phyloP scores from a whole-genome alignment of 371 early-diverging fungal species.

The Mortierella sp. region DNA sequence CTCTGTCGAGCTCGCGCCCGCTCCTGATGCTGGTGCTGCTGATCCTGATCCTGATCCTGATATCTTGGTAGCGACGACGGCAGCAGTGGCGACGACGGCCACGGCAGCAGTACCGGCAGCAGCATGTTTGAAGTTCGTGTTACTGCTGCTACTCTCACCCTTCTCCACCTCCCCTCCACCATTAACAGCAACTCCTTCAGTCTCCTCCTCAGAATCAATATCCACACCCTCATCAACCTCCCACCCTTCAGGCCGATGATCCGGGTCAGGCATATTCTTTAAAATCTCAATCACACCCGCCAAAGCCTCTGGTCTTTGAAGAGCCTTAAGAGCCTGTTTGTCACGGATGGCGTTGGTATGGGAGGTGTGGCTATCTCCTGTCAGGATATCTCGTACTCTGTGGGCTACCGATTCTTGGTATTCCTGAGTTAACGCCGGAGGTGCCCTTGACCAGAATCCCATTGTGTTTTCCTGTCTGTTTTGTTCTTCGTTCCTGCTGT shows the following conservation, averaged over 20 bases:
- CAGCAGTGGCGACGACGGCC: neutral
- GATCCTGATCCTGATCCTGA: neutral
- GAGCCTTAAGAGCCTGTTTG: slow-evolving; percentile 47
- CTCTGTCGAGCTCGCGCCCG: neutral
- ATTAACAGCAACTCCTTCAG: neutral
- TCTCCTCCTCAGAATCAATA: slow-evolving; percentile 14
- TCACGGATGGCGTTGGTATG: slow-evolving; percentile 18
- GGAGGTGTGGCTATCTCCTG: slow-evolving; percentile 32
- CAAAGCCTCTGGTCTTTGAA: slow-evolving; percentile 53
- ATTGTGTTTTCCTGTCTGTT: slow-evolving; percentile 12
- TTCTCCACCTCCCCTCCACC: neutral
- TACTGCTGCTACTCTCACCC: neutral
- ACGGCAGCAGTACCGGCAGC: neutral
- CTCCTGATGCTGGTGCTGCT: neutral
- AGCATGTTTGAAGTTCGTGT: neutral
- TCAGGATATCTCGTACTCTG: slow-evolving; percentile 49
- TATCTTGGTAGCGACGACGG: neutral
- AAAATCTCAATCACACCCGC: slow-evolving; percentile 55
- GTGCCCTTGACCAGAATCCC: slow-evolving; percentile 46
- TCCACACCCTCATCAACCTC: slow-evolving; percentile 34
- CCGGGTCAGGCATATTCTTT: slow-evolving; percentile 51
- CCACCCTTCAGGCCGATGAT: slow-evolving; percentile 25
- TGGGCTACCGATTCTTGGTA: slow-evolving; percentile 51
- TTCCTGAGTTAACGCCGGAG: slow-evolving; percentile 34
- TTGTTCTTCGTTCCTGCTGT: neutral